Base-by-base conservation (phyloP, 2,329 filamentous ascomycete species). In the Talaromyces sp. region DNA sequence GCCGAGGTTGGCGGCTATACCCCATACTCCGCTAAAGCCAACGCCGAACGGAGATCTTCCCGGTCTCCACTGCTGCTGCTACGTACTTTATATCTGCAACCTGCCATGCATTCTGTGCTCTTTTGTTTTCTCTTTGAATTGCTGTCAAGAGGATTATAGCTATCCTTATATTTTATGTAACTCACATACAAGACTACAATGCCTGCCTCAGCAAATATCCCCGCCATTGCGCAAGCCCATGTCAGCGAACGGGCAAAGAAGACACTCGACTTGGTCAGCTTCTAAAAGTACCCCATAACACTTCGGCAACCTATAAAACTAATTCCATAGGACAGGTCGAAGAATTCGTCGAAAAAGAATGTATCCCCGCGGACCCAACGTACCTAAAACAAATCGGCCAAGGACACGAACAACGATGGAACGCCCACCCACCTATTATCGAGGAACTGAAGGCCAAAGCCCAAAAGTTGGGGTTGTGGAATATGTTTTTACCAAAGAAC, bases 341-440 rank as follows among this genome's bases (percentile, higher is more conserved):
- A 79, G 91, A 91, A 75, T 99, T 99, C 69, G 94, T 99, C 66
- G 89, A 97, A 72, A 92, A 96, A 76, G 92, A 96, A 80, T 99
- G 89, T 73, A 87, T 91, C 64, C 89, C 88, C 61, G 89, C 90
- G 72, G 93, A 97, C 70, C 80, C 87, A 58, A 83, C 97, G 63
- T 88, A 89, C 73, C 78, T 85, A 59, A 89, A 91, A 65, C 89
- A 95, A 76, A 81, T 95, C 56, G 91, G 91, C 66, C 76, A 86
- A 60, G 90, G 89, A 62, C 17, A 22, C 22, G 81, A 86, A 52
- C 77, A 84, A 62, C 85, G 93, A 79, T 97, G 93, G 88, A 83
- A 88, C 64, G 77, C 80, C 39, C 89, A 95, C 72, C 93, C 94
- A 0, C 72, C 81, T 41, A 81, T 97, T 66, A 83, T 99, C 61